These are phyloP conservation scores for Porphyrellus cyaneotinctus DNA, from an alignment of 768 basidiomycete species.

Conservation along the genomic window DNA sequence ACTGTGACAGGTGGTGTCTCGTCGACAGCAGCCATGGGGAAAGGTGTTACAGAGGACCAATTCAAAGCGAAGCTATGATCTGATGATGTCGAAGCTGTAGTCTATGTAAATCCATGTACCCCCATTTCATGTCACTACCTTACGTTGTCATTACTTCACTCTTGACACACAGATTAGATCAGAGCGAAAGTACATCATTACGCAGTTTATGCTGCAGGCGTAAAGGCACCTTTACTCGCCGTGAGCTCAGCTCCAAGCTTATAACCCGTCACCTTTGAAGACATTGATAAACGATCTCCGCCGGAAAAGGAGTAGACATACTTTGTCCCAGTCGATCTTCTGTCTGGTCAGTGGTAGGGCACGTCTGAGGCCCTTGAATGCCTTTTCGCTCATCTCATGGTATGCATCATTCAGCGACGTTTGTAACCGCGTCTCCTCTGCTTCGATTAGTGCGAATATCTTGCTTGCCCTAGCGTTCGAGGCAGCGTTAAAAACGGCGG, in stretches of 20 bases:
- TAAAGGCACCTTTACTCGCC: constrained; percentile 57
- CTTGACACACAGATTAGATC: background rate
- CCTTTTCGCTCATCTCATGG: constrained; percentile 87
- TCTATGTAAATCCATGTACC: background rate
- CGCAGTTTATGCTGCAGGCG: constrained; percentile 21
- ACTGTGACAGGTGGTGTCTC: constrained; percentile 97
- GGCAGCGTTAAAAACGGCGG: constrained; percentile 50
- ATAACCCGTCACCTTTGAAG: constrained; percentile 50
- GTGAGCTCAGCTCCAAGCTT: constrained; percentile 75
- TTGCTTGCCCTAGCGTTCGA: constrained; percentile 57
- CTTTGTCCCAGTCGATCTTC: constrained; percentile 96
- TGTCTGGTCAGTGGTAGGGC: constrained; percentile 89
- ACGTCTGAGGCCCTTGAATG: constrained; percentile 86
- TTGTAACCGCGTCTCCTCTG: constrained; percentile 80
- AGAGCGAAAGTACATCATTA: background rate
- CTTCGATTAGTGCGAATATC: constrained; percentile 75
- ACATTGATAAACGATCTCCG: background rate
- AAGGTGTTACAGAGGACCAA: constrained; percentile 90
- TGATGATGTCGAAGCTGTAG: background rate
- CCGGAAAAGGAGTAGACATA: constrained; percentile 25
- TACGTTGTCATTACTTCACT: too few relatives aligned
- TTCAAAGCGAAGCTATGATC: constrained; percentile 53
- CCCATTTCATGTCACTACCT: background rate
- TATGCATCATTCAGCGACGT: constrained; percentile 76
- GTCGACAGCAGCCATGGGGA: constrained; percentile 99